Evolutionary conservation across 2,329 filamentous ascomycete genomes (phyloP).

Genomic region (Epichloe scottii): DNA sequence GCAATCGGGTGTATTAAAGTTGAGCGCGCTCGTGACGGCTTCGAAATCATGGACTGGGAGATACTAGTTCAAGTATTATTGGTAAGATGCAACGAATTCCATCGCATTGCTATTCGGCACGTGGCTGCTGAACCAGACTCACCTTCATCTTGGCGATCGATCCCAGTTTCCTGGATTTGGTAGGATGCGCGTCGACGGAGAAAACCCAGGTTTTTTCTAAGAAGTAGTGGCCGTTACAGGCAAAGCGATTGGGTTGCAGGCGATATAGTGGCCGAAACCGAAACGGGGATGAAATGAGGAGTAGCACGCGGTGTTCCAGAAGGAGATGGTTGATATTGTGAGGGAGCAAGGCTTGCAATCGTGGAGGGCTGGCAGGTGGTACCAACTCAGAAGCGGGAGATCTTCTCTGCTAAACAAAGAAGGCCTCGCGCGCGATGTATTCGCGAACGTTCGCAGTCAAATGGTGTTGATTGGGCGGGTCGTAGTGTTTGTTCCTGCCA

Average conservation of each 20-base stretch:
- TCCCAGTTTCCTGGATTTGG: background rate
- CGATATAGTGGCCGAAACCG: background rate
- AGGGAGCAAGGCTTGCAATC: too few species aligned
- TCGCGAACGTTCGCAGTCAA: background rate
- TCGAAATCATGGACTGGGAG: slow-evolving; percentile 85
- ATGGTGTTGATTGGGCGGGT: background rate
- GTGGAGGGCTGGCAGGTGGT: too few species aligned
- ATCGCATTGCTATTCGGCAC: background rate
- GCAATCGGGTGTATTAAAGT: slow-evolving; percentile 89
- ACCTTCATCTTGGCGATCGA: slow-evolving; percentile 25
- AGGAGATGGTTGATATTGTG: background rate
- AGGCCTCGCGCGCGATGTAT: background rate
- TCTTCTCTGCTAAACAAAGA: too few species aligned
- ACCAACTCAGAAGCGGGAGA: too few species aligned
- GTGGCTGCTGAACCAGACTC: slow-evolving; percentile 6
- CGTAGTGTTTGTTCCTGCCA: background rate
- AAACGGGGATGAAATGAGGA: background rate
- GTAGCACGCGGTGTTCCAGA: background rate
- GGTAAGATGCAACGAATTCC: background rate
- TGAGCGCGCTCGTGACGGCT: slow-evolving; percentile 80
- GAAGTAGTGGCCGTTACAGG: background rate
- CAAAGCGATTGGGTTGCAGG: background rate
- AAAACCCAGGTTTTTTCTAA: too few species aligned
- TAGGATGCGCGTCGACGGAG: background rate
- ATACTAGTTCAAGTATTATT: slow-evolving; percentile 45